Conservation (phyloP, 768 basidiomycete species). For the Phallus indusiatus region DNA sequence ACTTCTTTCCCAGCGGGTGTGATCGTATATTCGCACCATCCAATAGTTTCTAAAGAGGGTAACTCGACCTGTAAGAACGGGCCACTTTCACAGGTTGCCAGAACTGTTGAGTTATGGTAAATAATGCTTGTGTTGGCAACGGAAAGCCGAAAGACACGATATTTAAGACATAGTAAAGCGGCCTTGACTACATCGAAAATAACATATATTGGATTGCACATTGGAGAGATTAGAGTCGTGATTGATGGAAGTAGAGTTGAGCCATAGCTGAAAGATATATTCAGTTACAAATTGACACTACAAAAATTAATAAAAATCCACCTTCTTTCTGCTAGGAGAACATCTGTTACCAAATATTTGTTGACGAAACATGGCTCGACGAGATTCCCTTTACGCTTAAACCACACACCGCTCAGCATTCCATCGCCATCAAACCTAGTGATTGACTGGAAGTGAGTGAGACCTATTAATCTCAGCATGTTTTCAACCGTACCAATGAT, state of each 20-base stretch:
- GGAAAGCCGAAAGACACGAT: conserved; percentile 12
- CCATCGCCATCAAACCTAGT: conserved; percentile 31
- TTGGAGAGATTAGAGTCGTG: conserved; percentile 25
- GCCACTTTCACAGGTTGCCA: conserved; percentile 30
- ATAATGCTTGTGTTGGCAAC: conserved; percentile 29
- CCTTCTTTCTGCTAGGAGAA: conserved; percentile 21
- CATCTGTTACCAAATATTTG: conserved; percentile 19
- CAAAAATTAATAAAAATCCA: conserved; percentile 11
- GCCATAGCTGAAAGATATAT: conserved; percentile 16
- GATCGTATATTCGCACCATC: conserved; percentile 18
- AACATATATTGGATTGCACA: conserved; percentile 23
- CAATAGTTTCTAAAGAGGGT: conserved; percentile 27
- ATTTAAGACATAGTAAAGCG: conserved; percentile 20
- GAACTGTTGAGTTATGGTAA: conserved; percentile 22
- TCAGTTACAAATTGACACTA: conserved; percentile 18
- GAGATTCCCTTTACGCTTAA: conserved; percentile 11
- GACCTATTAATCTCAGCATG: background rate
- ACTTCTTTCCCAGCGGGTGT: conserved; percentile 3
- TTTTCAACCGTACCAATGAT: conserved; percentile 1
- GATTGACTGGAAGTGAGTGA: background rate
- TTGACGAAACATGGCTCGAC: conserved; percentile 21
- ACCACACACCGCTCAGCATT: conserved; percentile 29
- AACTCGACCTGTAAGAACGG: conserved; percentile 25
- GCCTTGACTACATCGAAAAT: conserved; percentile 22
- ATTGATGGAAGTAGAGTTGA: conserved; percentile 18